Percentiles rank a stretch among this genome's conserved stretches.
Conservation (phyloP, 805 yeast species). For the Wickerhamiella kazuoi region DNA sequence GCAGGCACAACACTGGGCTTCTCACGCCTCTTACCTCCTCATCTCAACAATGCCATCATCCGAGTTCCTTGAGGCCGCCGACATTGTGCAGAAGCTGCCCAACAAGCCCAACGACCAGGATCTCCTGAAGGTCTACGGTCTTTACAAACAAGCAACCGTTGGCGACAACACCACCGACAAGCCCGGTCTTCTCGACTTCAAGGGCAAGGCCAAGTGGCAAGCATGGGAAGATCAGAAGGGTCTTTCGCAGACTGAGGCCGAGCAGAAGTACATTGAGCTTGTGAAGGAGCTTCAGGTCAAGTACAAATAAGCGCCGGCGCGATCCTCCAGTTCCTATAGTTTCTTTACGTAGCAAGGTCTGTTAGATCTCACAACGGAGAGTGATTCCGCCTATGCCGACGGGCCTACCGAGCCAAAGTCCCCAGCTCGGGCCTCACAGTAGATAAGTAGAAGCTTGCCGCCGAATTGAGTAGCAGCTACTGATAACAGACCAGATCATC, state of each 20-base stretch:
- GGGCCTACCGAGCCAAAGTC: too few species aligned
- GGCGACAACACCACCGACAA: constrained; percentile 81
- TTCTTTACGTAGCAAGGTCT: too few species aligned
- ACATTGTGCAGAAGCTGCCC: constrained; percentile 55
- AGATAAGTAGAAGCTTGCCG: too few species aligned
- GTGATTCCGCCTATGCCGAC: too few species aligned
- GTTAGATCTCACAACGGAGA: too few species aligned
- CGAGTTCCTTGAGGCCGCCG: constrained; percentile 35
- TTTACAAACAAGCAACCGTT: constrained; percentile 91
- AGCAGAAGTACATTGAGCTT: constrained; percentile 35
- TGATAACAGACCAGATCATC: too few species aligned
- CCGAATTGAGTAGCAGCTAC: too few species aligned
- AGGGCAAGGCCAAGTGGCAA: constrained; percentile 96
- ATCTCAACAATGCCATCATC: constrained; percentile 21
- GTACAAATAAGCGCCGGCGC: too few species aligned
- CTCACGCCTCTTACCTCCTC: background rate
- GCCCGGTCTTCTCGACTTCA: constrained; percentile 85
- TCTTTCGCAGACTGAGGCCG: constrained; percentile 76
- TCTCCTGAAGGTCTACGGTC: constrained; percentile 68
- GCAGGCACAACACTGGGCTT: too few species aligned
- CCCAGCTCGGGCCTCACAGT: too few species aligned
- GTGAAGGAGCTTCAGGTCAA: constrained; percentile 18
- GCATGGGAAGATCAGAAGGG: constrained; percentile 84
- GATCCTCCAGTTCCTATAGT: too few species aligned
- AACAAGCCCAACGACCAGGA: constrained; percentile 76